Evolutionary conservation across 495 filamentous ascomycete species (phyloP).

Genomic region (Parathielavia hyrcaniae): DNA sequence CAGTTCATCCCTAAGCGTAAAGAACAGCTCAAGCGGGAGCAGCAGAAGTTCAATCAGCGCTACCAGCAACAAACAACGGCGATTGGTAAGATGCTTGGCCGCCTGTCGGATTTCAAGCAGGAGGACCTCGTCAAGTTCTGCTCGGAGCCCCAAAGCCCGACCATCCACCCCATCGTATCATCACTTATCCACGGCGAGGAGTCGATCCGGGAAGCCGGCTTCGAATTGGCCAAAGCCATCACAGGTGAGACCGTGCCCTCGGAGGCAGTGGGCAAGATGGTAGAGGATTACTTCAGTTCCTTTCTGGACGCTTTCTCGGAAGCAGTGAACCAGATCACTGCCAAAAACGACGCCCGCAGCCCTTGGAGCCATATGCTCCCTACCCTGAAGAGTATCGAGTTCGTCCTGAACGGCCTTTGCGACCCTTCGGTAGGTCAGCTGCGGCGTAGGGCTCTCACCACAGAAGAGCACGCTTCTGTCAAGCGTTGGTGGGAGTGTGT

Average conservation of each 20-base stretch:
- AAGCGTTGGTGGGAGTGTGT: constrained; percentile 72
- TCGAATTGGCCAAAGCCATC: constrained; percentile 73
- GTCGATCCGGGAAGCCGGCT: constrained; percentile 63
- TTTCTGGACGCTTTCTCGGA: constrained; percentile 35
- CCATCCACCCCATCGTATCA: constrained; percentile 58
- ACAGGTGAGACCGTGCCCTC: constrained; percentile 62
- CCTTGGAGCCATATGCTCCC: constrained; percentile 61
- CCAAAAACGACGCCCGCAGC: constrained; percentile 44
- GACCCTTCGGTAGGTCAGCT: constrained; percentile 75
- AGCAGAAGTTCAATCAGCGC: constrained; percentile 62
- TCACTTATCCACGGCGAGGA: constrained; percentile 62
- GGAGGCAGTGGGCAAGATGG: constrained; percentile 66
- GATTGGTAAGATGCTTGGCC: constrained; percentile 65
- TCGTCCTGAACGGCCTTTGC: constrained; percentile 76
- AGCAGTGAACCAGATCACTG: constrained; percentile 45
- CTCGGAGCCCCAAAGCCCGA: constrained; percentile 49
- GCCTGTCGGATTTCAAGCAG: constrained; percentile 65
- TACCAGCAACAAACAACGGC: constrained; percentile 62
- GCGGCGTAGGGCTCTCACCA: constrained; percentile 53
- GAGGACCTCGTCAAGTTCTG: constrained; percentile 60
- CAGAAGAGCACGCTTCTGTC: constrained; percentile 57
- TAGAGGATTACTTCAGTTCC: constrained; percentile 52
- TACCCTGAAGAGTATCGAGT: constrained; percentile 65
- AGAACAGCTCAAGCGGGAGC: constrained; percentile 44
- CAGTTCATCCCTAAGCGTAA: constrained; percentile 52